Evolutionary conservation across 768 basidiomycete genomes (phyloP).

Genomic region (Boletus fagicola): DNA sequence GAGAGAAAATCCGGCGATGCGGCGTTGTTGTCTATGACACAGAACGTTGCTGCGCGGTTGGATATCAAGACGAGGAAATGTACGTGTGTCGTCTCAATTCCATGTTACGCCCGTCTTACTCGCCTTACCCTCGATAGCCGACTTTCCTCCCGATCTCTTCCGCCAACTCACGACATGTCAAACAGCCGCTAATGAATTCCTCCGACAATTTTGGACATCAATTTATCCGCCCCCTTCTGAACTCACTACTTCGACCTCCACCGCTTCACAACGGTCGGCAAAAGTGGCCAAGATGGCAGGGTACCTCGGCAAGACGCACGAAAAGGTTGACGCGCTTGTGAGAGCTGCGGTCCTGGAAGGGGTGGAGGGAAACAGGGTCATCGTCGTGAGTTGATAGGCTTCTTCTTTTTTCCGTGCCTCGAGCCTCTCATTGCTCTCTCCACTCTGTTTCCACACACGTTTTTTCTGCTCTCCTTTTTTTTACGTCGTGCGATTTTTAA

Average conservation of each 20-base stretch:
- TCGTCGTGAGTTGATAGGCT: constrained; percentile 56
- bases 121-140: constrained; percentile 43
- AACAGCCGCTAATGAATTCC: constrained; percentile 91
- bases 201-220: constrained; percentile 93
- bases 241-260: constrained; percentile 46
- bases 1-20: constrained; percentile 67
- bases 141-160: constrained; percentile 76
- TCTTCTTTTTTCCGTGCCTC: background rate
- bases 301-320: constrained; percentile 75
- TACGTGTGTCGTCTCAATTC: constrained; percentile 32
- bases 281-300: constrained; percentile 88
- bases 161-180: constrained; percentile 87
- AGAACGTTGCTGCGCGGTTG: constrained; percentile 70
- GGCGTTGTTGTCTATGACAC: constrained; percentile 72
- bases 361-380: constrained; percentile 59
- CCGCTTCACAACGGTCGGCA: constrained; percentile 65
- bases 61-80: constrained; percentile 67
- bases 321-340: constrained; percentile 81
- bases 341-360: constrained; percentile 56
- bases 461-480: background rate
- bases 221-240: constrained; percentile 74
- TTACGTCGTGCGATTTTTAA: background rate
- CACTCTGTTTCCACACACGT: background rate
- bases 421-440: background rate
- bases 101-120: background rate